A percentile compares a stretch with the other conserved stretches of the same genome.
Evolutionary conservation across 805 yeast species (phyloP).

Genomic region (Lipomyces kockii): DNA sequence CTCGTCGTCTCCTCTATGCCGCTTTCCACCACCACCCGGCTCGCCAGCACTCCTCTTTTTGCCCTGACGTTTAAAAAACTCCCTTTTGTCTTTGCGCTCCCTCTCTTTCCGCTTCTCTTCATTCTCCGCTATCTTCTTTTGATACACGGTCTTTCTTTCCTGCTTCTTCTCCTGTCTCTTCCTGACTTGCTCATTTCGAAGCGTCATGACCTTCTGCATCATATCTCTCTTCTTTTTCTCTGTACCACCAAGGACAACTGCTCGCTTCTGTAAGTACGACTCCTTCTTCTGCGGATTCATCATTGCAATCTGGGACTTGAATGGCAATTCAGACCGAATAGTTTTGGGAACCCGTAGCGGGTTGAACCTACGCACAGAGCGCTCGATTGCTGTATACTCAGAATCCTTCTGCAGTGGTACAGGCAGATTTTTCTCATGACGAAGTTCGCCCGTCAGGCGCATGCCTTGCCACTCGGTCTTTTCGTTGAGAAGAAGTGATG

Average conservation of each 20-base stretch:
- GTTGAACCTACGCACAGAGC: conserved; percentile 83
- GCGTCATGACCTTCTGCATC: conserved; percentile 82
- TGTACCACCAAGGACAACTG: conserved; percentile 81
- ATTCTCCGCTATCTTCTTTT: conserved; percentile 74
- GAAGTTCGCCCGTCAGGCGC: conserved; percentile 91
- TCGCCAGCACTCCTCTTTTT: conserved; percentile 39
- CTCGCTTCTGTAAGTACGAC: conserved; percentile 86
- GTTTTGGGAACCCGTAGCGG: conserved; percentile 84
- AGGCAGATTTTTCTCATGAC: conserved; percentile 71
- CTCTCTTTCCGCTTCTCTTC: conserved; percentile 73
- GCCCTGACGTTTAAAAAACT: conserved; percentile 62
- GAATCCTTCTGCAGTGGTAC: conserved; percentile 64
- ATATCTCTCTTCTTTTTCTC: conserved; percentile 83
- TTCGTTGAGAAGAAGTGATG: conserved; percentile 76
- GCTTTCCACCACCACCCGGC: conserved; percentile 42
- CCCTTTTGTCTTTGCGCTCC: conserved; percentile 84
- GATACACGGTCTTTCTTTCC: conserved; percentile 73
- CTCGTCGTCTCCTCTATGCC: conserved; percentile 39
- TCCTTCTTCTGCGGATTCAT: conserved; percentile 75
- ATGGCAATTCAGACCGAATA: conserved; percentile 79
- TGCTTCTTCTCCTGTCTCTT: conserved; percentile 74
- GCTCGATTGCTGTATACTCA: conserved; percentile 71
- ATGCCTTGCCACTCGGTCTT: conserved; percentile 94
- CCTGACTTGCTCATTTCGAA: conserved; percentile 82
- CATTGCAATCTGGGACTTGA: conserved; percentile 84